Evolutionary conservation across 176 grass and related monocot species (phyloP).

Genomic region (Paspalum vaginatum): DNA sequence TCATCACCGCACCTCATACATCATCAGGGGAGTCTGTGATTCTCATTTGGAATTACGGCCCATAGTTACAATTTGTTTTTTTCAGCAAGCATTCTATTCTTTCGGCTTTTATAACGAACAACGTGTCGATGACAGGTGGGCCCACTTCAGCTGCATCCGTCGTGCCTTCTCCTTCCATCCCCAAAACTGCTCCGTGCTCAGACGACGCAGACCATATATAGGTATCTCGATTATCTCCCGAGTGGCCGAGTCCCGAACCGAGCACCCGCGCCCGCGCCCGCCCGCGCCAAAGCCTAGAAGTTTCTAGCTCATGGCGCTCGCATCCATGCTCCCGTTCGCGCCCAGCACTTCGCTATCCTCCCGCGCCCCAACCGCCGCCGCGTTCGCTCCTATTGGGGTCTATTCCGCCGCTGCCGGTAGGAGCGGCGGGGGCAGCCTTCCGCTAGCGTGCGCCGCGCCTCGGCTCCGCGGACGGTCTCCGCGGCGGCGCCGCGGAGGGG

Average conservation of each 20-base stretch:
- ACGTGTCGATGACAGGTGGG: neutral
- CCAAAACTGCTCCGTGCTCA: slow-evolving; percentile 16
- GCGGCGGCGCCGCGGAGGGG: slow-evolving; percentile 43
- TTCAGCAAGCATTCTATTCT: no score
- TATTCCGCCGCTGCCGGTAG: slow-evolving; percentile 30
- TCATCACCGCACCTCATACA: no score
- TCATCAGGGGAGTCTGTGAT: no score
- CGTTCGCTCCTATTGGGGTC: slow-evolving; percentile 32
- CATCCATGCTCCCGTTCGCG: slow-evolving; percentile 64
- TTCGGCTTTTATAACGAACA: neutral
- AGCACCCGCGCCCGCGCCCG: slow-evolving; percentile 7
- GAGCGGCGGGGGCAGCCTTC: slow-evolving; percentile 27
- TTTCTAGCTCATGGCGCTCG: slow-evolving; percentile 65
- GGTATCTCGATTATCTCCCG: neutral
- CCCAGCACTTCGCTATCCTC: slow-evolving; percentile 40
- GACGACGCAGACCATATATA: slow-evolving; percentile 33
- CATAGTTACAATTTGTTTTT: no score
- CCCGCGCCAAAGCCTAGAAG: slow-evolving; percentile 9
- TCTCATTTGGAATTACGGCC: no score
- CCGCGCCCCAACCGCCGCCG: slow-evolving; percentile 16
- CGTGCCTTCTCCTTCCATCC: slow-evolving; percentile 39
- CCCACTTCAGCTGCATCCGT: slow-evolving; percentile 3
- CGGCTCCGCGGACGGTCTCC: slow-evolving; percentile 25
- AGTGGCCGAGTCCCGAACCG: slow-evolving; percentile 12
- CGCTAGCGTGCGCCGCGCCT: slow-evolving; percentile 47